Evolutionary conservation across 2,329 filamentous ascomycete species (phyloP).

Genomic region (Aspergillus ochraceus): DNA sequence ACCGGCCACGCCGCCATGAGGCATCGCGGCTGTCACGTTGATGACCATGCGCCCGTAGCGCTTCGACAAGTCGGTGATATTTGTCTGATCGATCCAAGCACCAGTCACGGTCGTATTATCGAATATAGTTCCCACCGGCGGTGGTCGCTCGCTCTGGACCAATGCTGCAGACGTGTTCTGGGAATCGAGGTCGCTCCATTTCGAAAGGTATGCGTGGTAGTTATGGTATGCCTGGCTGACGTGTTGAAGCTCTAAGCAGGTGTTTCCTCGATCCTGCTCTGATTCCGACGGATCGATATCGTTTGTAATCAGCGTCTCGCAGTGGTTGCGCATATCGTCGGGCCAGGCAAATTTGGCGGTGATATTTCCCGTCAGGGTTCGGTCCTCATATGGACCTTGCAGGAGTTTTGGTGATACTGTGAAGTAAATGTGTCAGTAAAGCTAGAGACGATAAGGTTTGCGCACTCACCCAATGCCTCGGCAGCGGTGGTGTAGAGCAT

Average conservation of each 20-base stretch:
- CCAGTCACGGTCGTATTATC: conserved; percentile 72
- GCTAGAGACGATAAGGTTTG: no score
- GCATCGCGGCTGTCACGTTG: conserved; percentile 76
- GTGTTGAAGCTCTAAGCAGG: conserved; percentile 69
- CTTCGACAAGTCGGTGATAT: conserved; percentile 55
- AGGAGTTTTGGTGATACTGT: conserved; percentile 69
- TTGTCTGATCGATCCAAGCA: conserved; percentile 65
- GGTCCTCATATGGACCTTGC: conserved; percentile 54
- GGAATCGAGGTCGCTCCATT: conserved; percentile 50
- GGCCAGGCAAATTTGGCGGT: conserved; percentile 64
- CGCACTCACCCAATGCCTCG: conserved; percentile 59
- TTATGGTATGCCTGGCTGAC: conserved; percentile 70
- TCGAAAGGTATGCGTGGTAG: conserved; percentile 59
- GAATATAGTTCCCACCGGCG: conserved; percentile 62
- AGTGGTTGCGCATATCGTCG: conserved; percentile 55
- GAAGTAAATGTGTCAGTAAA: not conserved
- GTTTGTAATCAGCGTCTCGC: conserved; percentile 60
- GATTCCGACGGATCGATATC: conserved; percentile 40
- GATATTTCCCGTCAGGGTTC: conserved; percentile 57
- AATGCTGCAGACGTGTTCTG: conserved; percentile 45
- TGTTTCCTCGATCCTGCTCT: conserved; percentile 41
- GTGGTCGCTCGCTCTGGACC: conserved; percentile 54
- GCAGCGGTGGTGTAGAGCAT: conserved; percentile 77
- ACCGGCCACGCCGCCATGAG: conserved; percentile 67
- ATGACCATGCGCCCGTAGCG: conserved; percentile 63